phyloP scores from a whole-genome alignment of 2,329 filamentous ascomycete genomes.

The Fusarium fracticaudum region DNA sequence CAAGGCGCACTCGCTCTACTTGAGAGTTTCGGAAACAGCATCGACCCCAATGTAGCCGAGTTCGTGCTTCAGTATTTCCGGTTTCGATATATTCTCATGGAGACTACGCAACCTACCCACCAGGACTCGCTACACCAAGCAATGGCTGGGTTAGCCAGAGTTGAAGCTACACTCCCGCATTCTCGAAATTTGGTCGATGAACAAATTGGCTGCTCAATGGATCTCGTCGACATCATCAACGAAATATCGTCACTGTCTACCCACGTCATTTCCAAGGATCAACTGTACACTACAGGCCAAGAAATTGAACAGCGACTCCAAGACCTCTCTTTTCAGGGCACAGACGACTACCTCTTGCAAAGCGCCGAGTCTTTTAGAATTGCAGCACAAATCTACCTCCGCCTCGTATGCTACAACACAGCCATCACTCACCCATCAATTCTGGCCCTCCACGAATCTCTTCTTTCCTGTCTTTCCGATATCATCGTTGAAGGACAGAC shows the following conservation, averaged over 20 bases:
- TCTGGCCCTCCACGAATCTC: constrained; percentile 13
- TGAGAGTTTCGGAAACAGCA: constrained; percentile 21
- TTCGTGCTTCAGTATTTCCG: constrained; percentile 39
- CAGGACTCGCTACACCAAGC: constrained; percentile 14
- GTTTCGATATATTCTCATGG: constrained; percentile 38
- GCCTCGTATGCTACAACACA: constrained; percentile 34
- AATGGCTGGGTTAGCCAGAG: constrained; percentile 18
- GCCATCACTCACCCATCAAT: constrained; percentile 29
- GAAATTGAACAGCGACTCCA: constrained; percentile 22
- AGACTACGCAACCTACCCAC: constrained; percentile 32
- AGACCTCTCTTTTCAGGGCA: not conserved
- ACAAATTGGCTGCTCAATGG: constrained; percentile 40
- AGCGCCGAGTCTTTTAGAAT: constrained; percentile 38
- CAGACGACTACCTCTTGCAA: constrained; percentile 25
- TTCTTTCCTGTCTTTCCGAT: constrained; percentile 27
- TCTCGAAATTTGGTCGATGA: constrained; percentile 31
- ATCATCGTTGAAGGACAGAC: constrained; percentile 35
- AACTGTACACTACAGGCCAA: constrained; percentile 17
- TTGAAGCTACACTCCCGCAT: constrained; percentile 20
- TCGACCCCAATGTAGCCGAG: constrained; percentile 29
- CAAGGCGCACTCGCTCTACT: constrained; percentile 39
- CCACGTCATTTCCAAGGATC: constrained; percentile 1
- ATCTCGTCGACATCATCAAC: constrained; percentile 39
- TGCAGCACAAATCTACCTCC: constrained; percentile 36
- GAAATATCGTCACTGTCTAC: constrained; percentile 32